Percentiles rank a stretch among this genome's conserved stretches.
Conservation (phyloP, 2,329 filamentous ascomycete genomes). For the Podosphaera leucotricha region DNA sequence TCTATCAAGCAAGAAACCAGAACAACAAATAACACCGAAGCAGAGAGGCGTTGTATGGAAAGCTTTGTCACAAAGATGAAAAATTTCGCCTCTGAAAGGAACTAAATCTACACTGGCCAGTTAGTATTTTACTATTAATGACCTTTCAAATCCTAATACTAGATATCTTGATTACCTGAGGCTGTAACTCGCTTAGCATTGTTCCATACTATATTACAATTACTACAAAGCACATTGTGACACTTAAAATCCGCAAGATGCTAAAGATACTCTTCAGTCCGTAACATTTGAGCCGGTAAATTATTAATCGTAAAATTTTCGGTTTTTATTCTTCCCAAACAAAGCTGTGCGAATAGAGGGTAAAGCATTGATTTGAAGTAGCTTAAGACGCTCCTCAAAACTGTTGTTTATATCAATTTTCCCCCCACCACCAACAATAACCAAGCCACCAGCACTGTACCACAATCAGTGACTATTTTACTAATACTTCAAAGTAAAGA, state of each 20-base stretch:
- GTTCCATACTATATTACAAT: constrained; percentile 16
- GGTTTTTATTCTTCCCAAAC: constrained; percentile 87
- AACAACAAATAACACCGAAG: constrained; percentile 18
- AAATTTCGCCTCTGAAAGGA: background rate
- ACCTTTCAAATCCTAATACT: background rate
- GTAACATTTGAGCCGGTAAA: background rate
- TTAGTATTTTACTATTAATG: background rate
- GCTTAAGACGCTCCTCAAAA: constrained; percentile 67
- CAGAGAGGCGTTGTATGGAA: constrained; percentile 10
- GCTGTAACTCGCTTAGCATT: constrained; percentile 3
- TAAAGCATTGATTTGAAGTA: constrained; percentile 66
- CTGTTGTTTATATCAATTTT: constrained; percentile 99
- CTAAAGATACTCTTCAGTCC: background rate
- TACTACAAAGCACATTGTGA: constrained; percentile 5
- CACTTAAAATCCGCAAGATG: constrained; percentile 1
- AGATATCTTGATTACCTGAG: background rate
- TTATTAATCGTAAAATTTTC: constrained; percentile 78
- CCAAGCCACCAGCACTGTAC: constrained; percentile 56
- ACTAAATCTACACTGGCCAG: background rate
- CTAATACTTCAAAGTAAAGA: background rate
- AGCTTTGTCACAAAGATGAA: constrained; percentile 8
- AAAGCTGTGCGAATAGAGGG: constrained; percentile 66
- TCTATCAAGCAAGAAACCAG: constrained; percentile 17
- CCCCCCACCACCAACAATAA: constrained; percentile 58
- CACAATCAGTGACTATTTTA: background rate